These are phyloP conservation scores for Sclerotinia trifoliorum DNA, from an alignment of 2,329 filamentous ascomycete species.

Conservation along the genomic window DNA sequence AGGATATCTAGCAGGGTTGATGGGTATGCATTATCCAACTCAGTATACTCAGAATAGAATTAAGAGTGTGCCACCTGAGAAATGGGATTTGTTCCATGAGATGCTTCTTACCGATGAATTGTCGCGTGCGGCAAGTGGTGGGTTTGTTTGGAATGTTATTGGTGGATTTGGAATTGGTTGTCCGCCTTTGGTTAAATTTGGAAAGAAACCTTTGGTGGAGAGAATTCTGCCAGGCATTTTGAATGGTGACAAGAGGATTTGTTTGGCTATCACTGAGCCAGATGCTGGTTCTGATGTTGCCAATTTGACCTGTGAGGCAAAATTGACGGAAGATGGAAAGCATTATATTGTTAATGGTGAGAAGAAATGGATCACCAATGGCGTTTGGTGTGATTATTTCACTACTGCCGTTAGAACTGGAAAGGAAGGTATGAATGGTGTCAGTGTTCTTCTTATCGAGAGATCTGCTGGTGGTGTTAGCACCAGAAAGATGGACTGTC, in stretches of 20 bases:
- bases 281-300: conserved; percentile 95
- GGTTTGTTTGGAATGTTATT: conserved; percentile 94
- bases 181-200: conserved; percentile 64
- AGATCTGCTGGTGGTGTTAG: conserved; percentile 78
- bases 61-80: conserved; percentile 76
- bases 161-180: conserved; percentile 96
- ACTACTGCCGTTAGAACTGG: conserved; percentile 91
- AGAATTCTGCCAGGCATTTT: conserved; percentile 87
- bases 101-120: conserved; percentile 93
- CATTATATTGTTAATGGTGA: conserved; percentile 99
- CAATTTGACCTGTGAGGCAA: conserved; percentile 92
- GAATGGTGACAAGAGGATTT: conserved; percentile 93
- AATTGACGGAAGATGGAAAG: conserved; percentile 92
- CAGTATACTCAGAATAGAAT: conserved; percentile 71
- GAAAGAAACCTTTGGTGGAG: conserved; percentile 51
- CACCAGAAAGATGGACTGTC: conserved; percentile 96
- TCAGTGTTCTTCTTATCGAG: conserved; percentile 90
- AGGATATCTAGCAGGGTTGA: conserved; percentile 88
- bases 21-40: conserved; percentile 79
- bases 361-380: conserved; percentile 99
- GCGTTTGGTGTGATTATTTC: conserved; percentile 96
- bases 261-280: conserved; percentile 93
- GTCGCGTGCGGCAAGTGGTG: conserved; percentile 82
- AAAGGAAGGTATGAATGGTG: conserved; percentile 87
- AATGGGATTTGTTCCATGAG: conserved; percentile 99